Base-by-base conservation (phyloP, 345 rosid species). In the Moricandia moricandioides region DNA sequence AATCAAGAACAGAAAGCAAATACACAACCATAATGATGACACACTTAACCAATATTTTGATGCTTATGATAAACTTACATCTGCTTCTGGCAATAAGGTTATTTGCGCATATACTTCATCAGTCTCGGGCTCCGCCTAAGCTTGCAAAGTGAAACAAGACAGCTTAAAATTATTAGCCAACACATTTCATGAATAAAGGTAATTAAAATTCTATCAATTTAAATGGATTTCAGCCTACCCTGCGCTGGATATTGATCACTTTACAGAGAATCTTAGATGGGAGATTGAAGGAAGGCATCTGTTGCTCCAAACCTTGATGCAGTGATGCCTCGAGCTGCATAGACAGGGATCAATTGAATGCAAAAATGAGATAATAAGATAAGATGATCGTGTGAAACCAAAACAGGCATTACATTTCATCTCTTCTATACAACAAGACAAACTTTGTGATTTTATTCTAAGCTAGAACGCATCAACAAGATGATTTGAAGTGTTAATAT, bases 101-200 rank as follows among this genome's bases (percentile, higher is more conserved):
- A 93, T 83, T 77, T 93, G 98, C n/a, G 95, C 92, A 81, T 88
- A 93, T 70, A 93, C 97, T 83, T 93, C 97, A 71, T 91, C 98
- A 18, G 93, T 89, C 59, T 93, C 97, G 29, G 91, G 81, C 82
- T 93, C 97, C 58, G 97, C 98, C 98, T 93, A 77, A 68, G 67
- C 59, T 51, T 56, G 62, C 72, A 61, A 58, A 54, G 83, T 34
- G 71, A 76, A 69, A 16, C 55, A 49, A 49, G 55, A 14, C 21
- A 18, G 21, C 55, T 49, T 17, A 49, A 49, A 49, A 49, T 37
- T 61, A 49, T 17, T 18, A 65, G 62, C 14, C 70, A 54, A 33
- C n/a, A 6, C 40, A 69, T 18, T 26, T 16, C 51, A 57, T 37
- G 35, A 56, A 13, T 31, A 24, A 13, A 63, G 62, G 33, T 24